Conservation (phyloP, 2,329 filamentous ascomycete species). For the Lachnellula willkommii region DNA sequence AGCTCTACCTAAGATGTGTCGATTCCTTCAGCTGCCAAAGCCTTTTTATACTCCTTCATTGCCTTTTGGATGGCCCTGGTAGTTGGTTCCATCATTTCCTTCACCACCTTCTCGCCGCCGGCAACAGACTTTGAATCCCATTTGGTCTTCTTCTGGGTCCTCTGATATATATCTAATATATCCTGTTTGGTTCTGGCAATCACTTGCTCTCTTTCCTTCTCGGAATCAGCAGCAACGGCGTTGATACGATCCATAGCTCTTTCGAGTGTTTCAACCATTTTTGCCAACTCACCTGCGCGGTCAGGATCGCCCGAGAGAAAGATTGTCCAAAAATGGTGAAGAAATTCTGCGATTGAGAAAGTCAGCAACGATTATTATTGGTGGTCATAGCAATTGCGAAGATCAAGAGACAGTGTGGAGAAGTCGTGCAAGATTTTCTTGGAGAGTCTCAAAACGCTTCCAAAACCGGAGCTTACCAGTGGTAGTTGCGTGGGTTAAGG, state of each 20-base stretch:
- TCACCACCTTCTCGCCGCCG: conserved; percentile 71
- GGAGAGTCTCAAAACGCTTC: neutral
- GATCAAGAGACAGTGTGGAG: too few species aligned
- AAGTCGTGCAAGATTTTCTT: neutral
- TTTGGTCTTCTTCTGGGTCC: conserved; percentile 67
- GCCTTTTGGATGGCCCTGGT: conserved; percentile 66
- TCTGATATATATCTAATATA: conserved; percentile 63
- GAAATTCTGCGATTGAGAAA: conserved; percentile 55
- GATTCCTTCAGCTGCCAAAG: conserved; percentile 55
- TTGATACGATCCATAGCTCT: conserved; percentile 74
- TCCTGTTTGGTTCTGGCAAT: conserved; percentile 64
- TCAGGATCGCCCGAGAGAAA: conserved; percentile 85
- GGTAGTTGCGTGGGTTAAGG: conserved; percentile 82
- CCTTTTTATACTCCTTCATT: conserved; percentile 63
- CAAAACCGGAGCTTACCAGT: conserved; percentile 37
- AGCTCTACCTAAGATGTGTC: conserved; percentile 17
- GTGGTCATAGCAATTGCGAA: neutral
- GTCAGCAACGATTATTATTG: neutral
- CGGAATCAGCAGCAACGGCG: conserved; percentile 73
- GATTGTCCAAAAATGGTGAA: conserved; percentile 95
- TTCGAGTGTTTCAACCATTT: conserved; percentile 74
- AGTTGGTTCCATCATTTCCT: conserved; percentile 70
- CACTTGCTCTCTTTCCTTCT: conserved; percentile 62
- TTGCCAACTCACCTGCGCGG: conserved; percentile 72
- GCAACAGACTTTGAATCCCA: conserved; percentile 63